phyloP scores from a whole-genome alignment of 345 rosid genomes.

The Psidium guajava region DNA sequence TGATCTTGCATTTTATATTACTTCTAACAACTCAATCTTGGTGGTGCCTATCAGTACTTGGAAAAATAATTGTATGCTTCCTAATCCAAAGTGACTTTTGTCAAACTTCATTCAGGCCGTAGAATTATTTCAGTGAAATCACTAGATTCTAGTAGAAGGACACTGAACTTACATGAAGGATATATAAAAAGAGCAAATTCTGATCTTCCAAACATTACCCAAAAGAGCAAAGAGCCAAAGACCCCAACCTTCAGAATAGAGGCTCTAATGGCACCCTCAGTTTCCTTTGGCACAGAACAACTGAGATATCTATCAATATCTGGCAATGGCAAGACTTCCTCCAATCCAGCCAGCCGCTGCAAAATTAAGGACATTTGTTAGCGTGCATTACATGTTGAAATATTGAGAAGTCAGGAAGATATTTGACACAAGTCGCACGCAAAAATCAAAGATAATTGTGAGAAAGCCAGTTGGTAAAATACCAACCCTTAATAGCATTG shows the following conservation, averaged over 20 bases:
- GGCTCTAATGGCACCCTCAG: conserved; percentile 44
- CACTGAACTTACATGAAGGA: neutral
- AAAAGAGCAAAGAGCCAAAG: neutral
- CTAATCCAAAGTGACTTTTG: neutral
- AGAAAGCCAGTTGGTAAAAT: neutral
- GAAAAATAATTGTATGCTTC: neutral
- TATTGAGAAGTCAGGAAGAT: neutral
- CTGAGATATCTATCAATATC: conserved; percentile 27
- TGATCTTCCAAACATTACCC: neutral
- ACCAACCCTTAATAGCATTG: conserved; percentile 85
- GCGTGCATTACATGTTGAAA: neutral
- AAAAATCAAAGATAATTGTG: neutral
- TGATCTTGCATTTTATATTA: neutral
- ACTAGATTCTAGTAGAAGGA: neutral
- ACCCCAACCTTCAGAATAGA: conserved; percentile 41
- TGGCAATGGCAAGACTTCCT: conserved; percentile 57
- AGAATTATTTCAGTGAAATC: neutral
- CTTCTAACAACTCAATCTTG: neutral
- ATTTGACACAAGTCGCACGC: neutral
- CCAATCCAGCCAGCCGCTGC: conserved; percentile 78
- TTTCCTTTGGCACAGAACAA: conserved; percentile 39
- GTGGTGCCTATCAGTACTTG: neutral
- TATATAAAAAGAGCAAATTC: neutral
- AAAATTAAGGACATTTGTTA: conserved; percentile 7
- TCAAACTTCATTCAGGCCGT: neutral